Percentiles rank a stretch among this genome's conserved stretches.
Evolutionary conservation across 345 rosid genomes (phyloP).

Genomic region (Arabidopsis arenosa): DNA sequence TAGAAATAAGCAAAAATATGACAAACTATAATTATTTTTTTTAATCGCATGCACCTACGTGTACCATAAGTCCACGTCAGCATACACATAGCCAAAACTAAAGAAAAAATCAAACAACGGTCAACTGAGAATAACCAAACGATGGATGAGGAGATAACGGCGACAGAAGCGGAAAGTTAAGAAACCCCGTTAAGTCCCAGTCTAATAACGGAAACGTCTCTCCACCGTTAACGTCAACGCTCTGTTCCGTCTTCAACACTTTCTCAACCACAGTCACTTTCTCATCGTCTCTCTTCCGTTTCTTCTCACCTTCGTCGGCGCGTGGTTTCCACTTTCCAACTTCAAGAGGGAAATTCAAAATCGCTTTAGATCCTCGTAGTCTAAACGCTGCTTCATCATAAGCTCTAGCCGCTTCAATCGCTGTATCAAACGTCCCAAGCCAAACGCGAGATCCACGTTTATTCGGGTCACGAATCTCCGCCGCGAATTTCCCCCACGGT

Average conservation of each 20-base stretch:
- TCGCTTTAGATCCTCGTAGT: constrained; percentile 84
- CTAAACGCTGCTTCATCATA: constrained; percentile 83
- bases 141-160: constrained; percentile 60
- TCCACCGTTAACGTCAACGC: constrained; percentile 18
- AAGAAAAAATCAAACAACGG: constrained; percentile 34
- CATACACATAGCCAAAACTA: not conserved
- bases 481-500: constrained; percentile 98
- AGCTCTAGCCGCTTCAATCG: constrained; percentile 81
- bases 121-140: constrained; percentile 40
- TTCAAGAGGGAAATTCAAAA: constrained; percentile 85
- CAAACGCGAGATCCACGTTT: constrained; percentile 75
- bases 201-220: constrained; percentile 48
- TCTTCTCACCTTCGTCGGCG: constrained; percentile 49
- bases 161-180: constrained; percentile 57
- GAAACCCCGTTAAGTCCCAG: constrained; percentile 52
- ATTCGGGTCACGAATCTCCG: constrained; percentile 92
- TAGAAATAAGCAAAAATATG: constrained; percentile 3
- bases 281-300: constrained; percentile 51
- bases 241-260: constrained; percentile 44
- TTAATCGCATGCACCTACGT: constrained; percentile 34
- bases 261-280: constrained; percentile 23
- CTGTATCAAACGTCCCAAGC: constrained; percentile 85
- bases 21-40: not conserved
- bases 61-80: constrained; percentile 37
- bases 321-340: constrained; percentile 59